Evolutionary conservation across 352 stramenopile genomes (phyloP), one percentile per base, ranked within the genome.

Genomic region (Peronosclerospora sorghi): DNA sequence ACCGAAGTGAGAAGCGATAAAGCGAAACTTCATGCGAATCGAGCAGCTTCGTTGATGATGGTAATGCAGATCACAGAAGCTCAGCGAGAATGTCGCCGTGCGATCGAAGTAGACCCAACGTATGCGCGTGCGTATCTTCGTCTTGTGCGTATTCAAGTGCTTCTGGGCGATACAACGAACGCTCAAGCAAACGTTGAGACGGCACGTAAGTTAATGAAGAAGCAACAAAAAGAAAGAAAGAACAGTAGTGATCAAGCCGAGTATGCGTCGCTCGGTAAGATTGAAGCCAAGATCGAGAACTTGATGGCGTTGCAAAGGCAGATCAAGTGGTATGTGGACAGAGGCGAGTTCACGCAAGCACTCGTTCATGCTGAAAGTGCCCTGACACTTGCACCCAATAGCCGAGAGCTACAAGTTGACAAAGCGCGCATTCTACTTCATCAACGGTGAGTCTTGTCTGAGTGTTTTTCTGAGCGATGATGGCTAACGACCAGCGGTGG

Each of bases 11-110:
- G 61, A 51, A 73, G 74, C 4, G 77, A 93, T 46, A 89, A 89
- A 36, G 73, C 77, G 0, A 91, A 88, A 45, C 48, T 91, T 10
- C 76, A 90, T 35, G 64, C 73, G 6, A 93, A 93, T 45, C 65
- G 78, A 28, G 74, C 77, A 2, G 80, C 80, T 10, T 80, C 71
- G 5, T 47, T 86, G 20, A 84, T 90, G 66, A 90, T 89, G 80
- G 20, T 88, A 10, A 63, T 73, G 57, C 69, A 84, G 45, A 68
- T 86, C 10, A 32, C 49, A 6, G 78, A 91, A 54, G 80, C 77
- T 10, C 64, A 83, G 41, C 72, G 68, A 0, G 80, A 93, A 56
- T 83, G 73, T 24, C 45, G 62, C 12, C 37, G 62, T 13, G 80
- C 78, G 19, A 83, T 93, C 17, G 67, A 73, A 9, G 50, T 62